A percentile compares a stretch with the other conserved stretches of the same genome.
Conservation (phyloP, 495 filamentous ascomycete species). For the Trichoderma gamsii region DNA sequence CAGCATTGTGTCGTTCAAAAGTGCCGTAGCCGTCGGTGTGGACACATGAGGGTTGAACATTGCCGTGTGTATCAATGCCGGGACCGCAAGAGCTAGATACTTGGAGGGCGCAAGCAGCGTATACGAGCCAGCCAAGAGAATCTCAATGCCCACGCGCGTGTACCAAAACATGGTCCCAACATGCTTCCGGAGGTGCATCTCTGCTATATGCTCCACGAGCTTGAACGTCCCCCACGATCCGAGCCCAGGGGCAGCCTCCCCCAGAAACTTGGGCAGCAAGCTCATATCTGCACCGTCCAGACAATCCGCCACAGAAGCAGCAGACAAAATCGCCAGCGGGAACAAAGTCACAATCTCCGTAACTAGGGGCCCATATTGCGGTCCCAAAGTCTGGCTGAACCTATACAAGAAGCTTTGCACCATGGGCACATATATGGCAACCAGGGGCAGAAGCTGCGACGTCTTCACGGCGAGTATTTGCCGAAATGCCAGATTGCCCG, state of each 20-base stretch:
- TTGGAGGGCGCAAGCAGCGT: constrained; percentile 61
- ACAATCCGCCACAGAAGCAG: constrained; percentile 56
- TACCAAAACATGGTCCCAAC: constrained; percentile 59
- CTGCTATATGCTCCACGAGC: constrained; percentile 46
- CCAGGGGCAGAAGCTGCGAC: constrained; percentile 72
- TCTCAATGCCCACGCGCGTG: constrained; percentile 64
- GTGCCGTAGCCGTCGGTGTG: constrained; percentile 41
- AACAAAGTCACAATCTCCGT: constrained; percentile 67
- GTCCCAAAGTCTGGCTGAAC: constrained; percentile 58
- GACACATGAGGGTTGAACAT: constrained; percentile 67
- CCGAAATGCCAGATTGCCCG: constrained; percentile 40
- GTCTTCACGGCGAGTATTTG: constrained; percentile 37
- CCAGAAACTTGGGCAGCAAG: constrained; percentile 46
- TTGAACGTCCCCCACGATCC: constrained; percentile 61
- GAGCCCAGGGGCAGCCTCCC: constrained; percentile 53
- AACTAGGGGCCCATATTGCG: constrained; percentile 62
- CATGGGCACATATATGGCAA: constrained; percentile 68
- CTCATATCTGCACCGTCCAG: constrained; percentile 56
- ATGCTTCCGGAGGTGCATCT: constrained; percentile 43
- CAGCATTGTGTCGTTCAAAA: constrained; percentile 58
- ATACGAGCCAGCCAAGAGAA: constrained; percentile 57
- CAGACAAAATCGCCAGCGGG: constrained; percentile 63
- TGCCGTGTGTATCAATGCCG: constrained; percentile 63
- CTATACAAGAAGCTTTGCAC: constrained; percentile 63
- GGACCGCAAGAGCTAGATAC: constrained; percentile 56